Evolutionary conservation across 768 basidiomycete genomes (phyloP).

Genomic region (Suillus subaureus): DNA sequence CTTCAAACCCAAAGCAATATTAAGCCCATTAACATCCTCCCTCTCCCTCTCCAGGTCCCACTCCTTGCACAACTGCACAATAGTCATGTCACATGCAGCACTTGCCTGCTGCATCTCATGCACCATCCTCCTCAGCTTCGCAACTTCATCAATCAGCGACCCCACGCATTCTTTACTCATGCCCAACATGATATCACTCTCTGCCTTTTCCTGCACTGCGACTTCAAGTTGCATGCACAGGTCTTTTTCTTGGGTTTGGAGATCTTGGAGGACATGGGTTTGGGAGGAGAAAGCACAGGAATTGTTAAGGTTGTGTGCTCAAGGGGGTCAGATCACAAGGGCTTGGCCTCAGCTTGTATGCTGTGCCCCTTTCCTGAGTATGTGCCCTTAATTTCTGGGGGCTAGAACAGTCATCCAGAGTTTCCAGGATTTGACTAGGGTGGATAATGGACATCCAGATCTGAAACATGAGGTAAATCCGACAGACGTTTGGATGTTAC

Average conservation of each 20-base stretch:
- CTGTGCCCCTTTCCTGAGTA: too few species aligned
- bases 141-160: slow-evolving; percentile 58
- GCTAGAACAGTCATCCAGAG: too few species aligned
- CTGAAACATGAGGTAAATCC: too few species aligned
- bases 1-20: slow-evolving; percentile 91
- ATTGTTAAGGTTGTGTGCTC: too few species aligned
- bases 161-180: slow-evolving; percentile 51
- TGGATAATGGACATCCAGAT: too few species aligned
- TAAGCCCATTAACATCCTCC: slow-evolving; percentile 81
- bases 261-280: slow-evolving; percentile 32
- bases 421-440: too few species aligned
- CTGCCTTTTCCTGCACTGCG: slow-evolving; percentile 54
- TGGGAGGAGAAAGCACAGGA: slow-evolving; percentile 53
- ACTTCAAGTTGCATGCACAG: slow-evolving; percentile 44
- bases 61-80: slow-evolving; percentile 71
- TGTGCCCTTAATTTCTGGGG: too few species aligned
- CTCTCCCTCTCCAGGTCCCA: slow-evolving; percentile 64
- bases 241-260: slow-evolving; percentile 13
- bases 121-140: slow-evolving; percentile 60
- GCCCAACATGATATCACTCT: slow-evolving; percentile 52
- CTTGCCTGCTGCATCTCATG: slow-evolving; percentile 79
- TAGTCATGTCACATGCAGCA: slow-evolving; percentile 81
- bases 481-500: too few species aligned
- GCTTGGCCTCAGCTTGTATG: too few species aligned
- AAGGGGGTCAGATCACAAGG: too few species aligned